These are phyloP conservation scores for Fennellomyces sp. DNA, from an alignment of 371 early-diverging fungal genomes.

Conservation along the genomic window DNA sequence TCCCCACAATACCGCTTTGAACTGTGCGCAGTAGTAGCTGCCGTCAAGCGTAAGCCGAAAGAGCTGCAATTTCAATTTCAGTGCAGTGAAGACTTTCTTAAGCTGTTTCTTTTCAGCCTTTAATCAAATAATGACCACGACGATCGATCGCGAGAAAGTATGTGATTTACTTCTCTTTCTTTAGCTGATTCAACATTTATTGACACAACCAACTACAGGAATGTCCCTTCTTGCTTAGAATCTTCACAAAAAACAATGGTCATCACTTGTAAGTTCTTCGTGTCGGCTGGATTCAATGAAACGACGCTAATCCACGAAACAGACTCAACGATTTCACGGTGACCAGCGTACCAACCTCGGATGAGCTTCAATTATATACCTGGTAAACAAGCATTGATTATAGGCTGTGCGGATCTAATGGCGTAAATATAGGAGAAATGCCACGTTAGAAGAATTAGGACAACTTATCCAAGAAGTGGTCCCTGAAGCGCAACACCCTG, in stretches of 20 bases:
- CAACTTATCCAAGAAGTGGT: slow-evolving; percentile 56
- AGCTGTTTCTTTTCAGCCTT: no score
- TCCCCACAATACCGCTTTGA: no score
- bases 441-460: slow-evolving; percentile 68
- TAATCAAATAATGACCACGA: slow-evolving; percentile 35
- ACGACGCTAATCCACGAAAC: not conserved
- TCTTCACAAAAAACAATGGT: slow-evolving; percentile 46
- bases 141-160: slow-evolving; percentile 52
- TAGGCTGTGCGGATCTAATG: not conserved
- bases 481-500: slow-evolving; percentile 54
- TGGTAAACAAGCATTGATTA: slow-evolving; percentile 42
- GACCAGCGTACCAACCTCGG: slow-evolving; percentile 39
- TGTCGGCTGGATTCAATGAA: not conserved
- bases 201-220: slow-evolving; percentile 48
- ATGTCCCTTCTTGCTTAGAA: slow-evolving; percentile 64
- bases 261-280: slow-evolving; percentile 49
- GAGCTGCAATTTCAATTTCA: no score
- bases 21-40: no score
- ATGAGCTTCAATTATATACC: slow-evolving; percentile 63
- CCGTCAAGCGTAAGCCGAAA: no score
- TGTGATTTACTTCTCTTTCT: not conserved
- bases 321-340: slow-evolving; percentile 42
- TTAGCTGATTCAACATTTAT: not conserved
- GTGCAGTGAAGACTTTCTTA: no score
- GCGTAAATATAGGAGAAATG: slow-evolving; percentile 56